phyloP scores from a whole-genome alignment of 345 rosid genomes.

The Eucalyptus tenuipes region DNA sequence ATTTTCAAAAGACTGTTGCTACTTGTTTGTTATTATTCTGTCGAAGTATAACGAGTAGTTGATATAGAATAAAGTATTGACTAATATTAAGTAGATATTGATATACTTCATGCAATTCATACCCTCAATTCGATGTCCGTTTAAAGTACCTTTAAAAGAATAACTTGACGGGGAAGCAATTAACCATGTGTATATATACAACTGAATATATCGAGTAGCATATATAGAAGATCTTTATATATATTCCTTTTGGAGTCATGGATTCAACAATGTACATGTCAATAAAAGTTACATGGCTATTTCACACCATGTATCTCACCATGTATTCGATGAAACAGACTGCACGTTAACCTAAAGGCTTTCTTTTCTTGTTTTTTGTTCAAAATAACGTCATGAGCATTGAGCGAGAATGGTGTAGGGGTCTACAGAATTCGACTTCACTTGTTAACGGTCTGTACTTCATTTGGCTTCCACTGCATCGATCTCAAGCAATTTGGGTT shows the following conservation, averaged over 20 bases:
- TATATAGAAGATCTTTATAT: not conserved
- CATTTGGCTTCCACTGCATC: not conserved
- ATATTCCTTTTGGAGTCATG: not conserved
- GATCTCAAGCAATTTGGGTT: not conserved
- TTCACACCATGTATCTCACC: not conserved
- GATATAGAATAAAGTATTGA: not conserved
- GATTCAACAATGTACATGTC: not conserved
- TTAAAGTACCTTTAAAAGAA: not conserved
- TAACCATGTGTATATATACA: not conserved
- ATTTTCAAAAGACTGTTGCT: not conserved
- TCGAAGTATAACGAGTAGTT: not conserved
- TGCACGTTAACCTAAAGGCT: not conserved
- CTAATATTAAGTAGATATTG: not conserved
- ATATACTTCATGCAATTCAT: not conserved
- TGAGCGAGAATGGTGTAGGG: not conserved
- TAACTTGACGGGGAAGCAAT: not conserved
- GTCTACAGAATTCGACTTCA: not conserved
- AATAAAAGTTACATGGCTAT: not conserved
- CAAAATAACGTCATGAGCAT: not conserved
- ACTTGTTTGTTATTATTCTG: not conserved
- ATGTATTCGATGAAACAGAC: not conserved
- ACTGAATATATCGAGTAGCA: not conserved
- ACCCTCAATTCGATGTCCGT: not conserved
- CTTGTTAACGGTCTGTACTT: not conserved
- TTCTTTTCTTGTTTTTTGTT: not conserved